Conservation (phyloP, 1,284 basidiomycete species). For the Anthracocystis setariae region DNA sequence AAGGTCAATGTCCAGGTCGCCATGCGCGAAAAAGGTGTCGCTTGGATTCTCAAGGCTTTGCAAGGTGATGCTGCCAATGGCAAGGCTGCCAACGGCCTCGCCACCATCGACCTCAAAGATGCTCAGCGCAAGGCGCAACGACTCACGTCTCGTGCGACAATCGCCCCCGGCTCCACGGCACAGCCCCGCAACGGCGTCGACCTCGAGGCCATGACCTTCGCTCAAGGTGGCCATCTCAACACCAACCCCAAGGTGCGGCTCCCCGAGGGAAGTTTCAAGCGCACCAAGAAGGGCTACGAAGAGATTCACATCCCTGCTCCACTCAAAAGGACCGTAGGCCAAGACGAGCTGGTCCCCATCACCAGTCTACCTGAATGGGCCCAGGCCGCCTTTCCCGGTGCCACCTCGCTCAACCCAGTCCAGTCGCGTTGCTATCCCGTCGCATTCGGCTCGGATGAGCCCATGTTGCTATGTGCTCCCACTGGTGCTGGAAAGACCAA, state of each 20-base stretch:
- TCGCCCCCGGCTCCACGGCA: slow-evolving; percentile 82
- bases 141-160: slow-evolving; percentile 86
- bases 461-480: slow-evolving; percentile 93
- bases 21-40: slow-evolving; percentile 96
- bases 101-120: slow-evolving; percentile 80
- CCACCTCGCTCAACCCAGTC: slow-evolving; percentile 87
- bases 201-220: slow-evolving; percentile 93
- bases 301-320: slow-evolving; percentile 97
- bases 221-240: slow-evolving; percentile 95
- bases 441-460: slow-evolving; percentile 90
- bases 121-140: slow-evolving; percentile 63
- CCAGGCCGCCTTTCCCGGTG: slow-evolving; percentile 69
- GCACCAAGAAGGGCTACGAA: slow-evolving; percentile 94
- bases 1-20: slow-evolving; percentile 94
- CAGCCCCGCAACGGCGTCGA: slow-evolving; percentile 88
- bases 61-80: slow-evolving; percentile 47
- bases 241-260: slow-evolving; percentile 98
- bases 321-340: slow-evolving; percentile 75
- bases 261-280: slow-evolving; percentile 97
- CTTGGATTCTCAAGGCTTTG: slow-evolving; percentile 92
- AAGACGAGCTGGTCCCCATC: slow-evolving; percentile 79
- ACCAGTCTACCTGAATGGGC: slow-evolving; percentile 85
- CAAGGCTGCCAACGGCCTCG: slow-evolving; percentile 69
- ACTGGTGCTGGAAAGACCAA: slow-evolving; percentile 99
- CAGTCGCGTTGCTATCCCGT: slow-evolving; percentile 77